Evolutionary conservation across 768 basidiomycete genomes (phyloP).

Genomic region (Obba rivulosa): DNA sequence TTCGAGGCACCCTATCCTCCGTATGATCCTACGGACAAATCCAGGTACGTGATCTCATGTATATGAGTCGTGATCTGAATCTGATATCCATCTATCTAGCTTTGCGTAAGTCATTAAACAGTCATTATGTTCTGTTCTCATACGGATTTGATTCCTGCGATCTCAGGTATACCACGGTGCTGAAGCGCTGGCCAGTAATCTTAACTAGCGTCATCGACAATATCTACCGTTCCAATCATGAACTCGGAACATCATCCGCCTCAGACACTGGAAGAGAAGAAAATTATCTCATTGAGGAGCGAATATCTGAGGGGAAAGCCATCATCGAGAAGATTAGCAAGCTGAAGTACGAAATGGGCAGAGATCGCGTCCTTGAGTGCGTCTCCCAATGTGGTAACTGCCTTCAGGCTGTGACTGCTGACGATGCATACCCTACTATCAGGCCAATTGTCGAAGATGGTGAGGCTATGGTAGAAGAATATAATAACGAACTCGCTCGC

Average conservation of each 20-base stretch:
- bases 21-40: slow-evolving; percentile 68
- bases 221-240: slow-evolving; percentile 64
- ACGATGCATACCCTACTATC: not conserved
- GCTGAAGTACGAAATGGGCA: slow-evolving; percentile 86
- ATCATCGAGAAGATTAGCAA: slow-evolving; percentile 71
- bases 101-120: slow-evolving; percentile 52
- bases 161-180: slow-evolving; percentile 71
- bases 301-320: slow-evolving; percentile 67
- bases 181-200: slow-evolving; percentile 80
- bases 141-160: not conserved
- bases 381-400: slow-evolving; percentile 1
- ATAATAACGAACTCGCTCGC: slow-evolving; percentile 65
- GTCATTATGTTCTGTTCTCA: not conserved
- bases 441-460: slow-evolving; percentile 76
- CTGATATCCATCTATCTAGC: slow-evolving; percentile 32
- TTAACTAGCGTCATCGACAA: slow-evolving; percentile 76
- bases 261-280: slow-evolving; percentile 15
- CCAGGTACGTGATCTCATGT: slow-evolving; percentile 38
- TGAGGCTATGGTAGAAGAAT: slow-evolving; percentile 60
- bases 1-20: slow-evolving; percentile 59
- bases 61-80: slow-evolving; percentile 3
- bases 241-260: slow-evolving; percentile 33
- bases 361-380: slow-evolving; percentile 69
- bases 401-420: not conserved
- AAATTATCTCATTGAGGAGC: slow-evolving; percentile 28